phyloP scores from a whole-genome alignment of 768 basidiomycete genomes.

The Podaxis pistillaris region DNA sequence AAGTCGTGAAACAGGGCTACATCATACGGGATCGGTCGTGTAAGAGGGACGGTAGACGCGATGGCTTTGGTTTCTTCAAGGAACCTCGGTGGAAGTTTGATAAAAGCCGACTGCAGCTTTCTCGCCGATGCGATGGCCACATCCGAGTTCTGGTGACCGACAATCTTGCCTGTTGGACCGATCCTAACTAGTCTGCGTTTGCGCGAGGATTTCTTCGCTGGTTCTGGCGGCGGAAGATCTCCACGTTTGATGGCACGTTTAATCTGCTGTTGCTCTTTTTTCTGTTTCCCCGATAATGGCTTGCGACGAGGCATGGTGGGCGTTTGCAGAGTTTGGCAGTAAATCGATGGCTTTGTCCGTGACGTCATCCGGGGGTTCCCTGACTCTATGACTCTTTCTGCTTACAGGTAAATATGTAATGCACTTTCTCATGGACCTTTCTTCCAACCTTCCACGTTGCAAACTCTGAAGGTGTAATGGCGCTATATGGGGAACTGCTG shows the following conservation, averaged over 20 bases:
- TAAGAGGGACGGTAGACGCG: conserved; percentile 51
- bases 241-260: conserved; percentile 87
- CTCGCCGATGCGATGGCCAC: conserved; percentile 41
- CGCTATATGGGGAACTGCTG: too few relatives aligned
- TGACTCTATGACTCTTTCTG: too few relatives aligned
- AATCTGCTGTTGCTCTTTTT: conserved; percentile 69
- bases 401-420: too few relatives aligned
- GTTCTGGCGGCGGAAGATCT: conserved; percentile 46
- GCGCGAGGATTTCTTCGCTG: conserved; percentile 27
- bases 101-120: conserved; percentile 68
- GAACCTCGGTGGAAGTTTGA: conserved; percentile 56
- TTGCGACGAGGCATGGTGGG: conserved; percentile 36
- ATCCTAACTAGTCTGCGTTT: conserved; percentile 26
- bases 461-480: too few relatives aligned
- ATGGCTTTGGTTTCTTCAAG: conserved; percentile 58
- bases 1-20: conserved; percentile 34
- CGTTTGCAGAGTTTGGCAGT: background rate
- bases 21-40: conserved; percentile 52
- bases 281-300: conserved; percentile 64
- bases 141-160: conserved; percentile 24
- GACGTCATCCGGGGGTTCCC: too few relatives aligned
- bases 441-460: too few relatives aligned
- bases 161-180: conserved; percentile 30
- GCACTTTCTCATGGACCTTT: too few relatives aligned
- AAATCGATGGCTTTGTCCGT: background rate